A percentile compares a stretch with the other conserved stretches of the same genome.
phyloP scores from a whole-genome alignment of 163 green algal genomes.

The Scenedesmus sp. region DNA sequence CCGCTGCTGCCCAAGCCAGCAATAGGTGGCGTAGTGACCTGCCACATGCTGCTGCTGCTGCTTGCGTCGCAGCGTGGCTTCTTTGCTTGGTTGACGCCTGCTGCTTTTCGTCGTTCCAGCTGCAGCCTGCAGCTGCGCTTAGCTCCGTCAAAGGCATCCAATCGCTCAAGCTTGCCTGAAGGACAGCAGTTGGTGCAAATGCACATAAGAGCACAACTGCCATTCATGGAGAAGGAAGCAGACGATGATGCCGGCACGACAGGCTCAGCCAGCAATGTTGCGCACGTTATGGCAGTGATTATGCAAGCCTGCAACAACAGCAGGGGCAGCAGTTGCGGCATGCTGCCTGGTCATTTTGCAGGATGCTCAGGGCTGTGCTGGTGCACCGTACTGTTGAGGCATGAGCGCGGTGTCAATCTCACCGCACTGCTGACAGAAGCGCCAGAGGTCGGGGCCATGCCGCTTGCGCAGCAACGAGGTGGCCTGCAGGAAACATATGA shows the following conservation, averaged over 20 bases:
- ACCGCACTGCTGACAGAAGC: conserved; percentile 4
- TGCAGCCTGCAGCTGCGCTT: conserved; percentile 24
- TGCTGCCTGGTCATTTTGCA: too few species aligned
- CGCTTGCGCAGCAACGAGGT: not conserved
- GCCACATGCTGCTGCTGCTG: not conserved
- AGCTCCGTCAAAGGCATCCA: not conserved
- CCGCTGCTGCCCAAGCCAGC: not conserved
- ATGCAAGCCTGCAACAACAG: not conserved
- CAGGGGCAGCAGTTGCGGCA: not conserved
- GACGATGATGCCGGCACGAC: too few species aligned
- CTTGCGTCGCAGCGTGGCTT: not conserved
- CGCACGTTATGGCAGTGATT: too few species aligned
- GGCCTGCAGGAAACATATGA: not conserved
- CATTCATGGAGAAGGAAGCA: too few species aligned
- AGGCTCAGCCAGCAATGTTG: too few species aligned
- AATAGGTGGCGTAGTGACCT: not conserved
- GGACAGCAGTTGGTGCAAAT: too few species aligned
- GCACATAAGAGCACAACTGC: too few species aligned
- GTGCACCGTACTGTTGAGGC: too few species aligned
- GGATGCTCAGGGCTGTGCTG: too few species aligned
- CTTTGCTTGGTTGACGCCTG: not conserved
- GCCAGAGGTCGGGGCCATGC: not conserved
- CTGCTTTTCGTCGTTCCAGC: not conserved
- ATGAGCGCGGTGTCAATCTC: too few species aligned
- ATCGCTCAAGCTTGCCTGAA: not conserved